Evolutionary conservation across 1,284 basidiomycete species (phyloP).

Genomic region (Sutorius eximius): DNA sequence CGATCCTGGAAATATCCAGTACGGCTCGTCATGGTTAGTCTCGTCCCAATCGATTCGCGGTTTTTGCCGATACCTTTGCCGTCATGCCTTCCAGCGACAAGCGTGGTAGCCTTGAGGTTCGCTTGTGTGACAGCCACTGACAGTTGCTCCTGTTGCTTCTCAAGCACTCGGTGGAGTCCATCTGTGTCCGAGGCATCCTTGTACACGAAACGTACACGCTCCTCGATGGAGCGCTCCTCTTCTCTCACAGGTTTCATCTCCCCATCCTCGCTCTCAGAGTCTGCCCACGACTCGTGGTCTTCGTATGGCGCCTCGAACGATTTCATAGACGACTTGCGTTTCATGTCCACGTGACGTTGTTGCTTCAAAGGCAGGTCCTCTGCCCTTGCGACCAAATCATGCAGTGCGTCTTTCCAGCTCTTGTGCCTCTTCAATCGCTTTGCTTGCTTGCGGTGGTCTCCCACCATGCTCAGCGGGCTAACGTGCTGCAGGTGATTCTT

Average conservation of each 20-base stretch:
- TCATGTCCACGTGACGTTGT: conserved; percentile 19
- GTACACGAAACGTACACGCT: conserved; percentile 59
- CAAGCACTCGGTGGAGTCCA: conserved; percentile 37
- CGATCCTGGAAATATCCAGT: conserved; percentile 94
- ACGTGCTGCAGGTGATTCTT: conserved; percentile 88
- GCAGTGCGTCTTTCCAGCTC: conserved; percentile 61
- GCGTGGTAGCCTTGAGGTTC: conserved; percentile 43
- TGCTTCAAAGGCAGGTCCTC: conserved; percentile 18
- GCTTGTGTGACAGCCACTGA: conserved; percentile 51
- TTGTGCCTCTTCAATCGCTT: conserved; percentile 46
- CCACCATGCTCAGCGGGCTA: conserved; percentile 86
- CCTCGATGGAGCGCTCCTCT: conserved; percentile 61
- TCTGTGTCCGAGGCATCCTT: conserved; percentile 25
- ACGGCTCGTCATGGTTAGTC: conserved; percentile 94
- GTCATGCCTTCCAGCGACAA: conserved; percentile 25
- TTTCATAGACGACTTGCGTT: conserved; percentile 32
- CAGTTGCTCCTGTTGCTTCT: conserved; percentile 49
- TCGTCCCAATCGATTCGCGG: conserved; percentile 69
- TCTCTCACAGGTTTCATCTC: conserved; percentile 48
- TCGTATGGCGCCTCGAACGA: conserved; percentile 29
- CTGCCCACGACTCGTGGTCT: conserved; percentile 48
- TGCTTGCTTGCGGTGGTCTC: conserved; percentile 52
- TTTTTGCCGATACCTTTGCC: conserved; percentile 36
- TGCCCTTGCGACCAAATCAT: conserved; percentile 42
- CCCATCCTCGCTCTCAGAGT: conserved; percentile 54